Percentiles rank a stretch among this genome's conserved stretches.
These are phyloP conservation scores for Penicillium hesseltinei DNA, from an alignment of 2,329 filamentous ascomycete species.

Conservation along the genomic window DNA sequence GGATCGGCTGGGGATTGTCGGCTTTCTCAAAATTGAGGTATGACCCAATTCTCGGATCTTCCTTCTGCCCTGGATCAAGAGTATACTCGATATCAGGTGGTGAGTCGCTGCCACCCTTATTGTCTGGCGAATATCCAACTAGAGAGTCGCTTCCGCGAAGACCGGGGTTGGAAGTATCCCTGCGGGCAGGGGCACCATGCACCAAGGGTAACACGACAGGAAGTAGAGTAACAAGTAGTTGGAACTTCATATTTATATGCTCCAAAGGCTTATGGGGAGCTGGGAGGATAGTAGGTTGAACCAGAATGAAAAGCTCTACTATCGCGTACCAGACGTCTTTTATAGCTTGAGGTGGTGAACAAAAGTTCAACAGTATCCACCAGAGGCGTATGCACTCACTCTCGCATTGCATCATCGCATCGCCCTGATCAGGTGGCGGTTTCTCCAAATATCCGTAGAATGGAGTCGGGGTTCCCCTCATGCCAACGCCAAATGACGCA, in stretches of 20 bases:
- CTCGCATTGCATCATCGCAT: background rate
- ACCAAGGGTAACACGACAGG: conserved; percentile 12
- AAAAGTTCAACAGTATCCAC: background rate
- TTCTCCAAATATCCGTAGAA: background rate
- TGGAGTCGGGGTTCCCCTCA: background rate
- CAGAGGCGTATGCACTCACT: background rate
- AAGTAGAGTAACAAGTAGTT: conserved; percentile 2
- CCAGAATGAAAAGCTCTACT: background rate
- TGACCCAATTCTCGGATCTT: conserved; percentile 50
- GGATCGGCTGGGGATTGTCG: conserved; percentile 56
- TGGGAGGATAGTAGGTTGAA: background rate
- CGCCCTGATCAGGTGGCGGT: background rate
- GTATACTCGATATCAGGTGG: conserved; percentile 41
- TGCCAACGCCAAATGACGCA: background rate
- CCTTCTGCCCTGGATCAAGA: conserved; percentile 52
- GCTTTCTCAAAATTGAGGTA: conserved; percentile 56
- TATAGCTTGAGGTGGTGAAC: background rate
- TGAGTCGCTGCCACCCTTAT: conserved; percentile 35
- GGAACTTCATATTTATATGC: conserved; percentile 15
- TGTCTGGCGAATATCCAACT: conserved; percentile 41
- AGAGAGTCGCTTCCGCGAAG: conserved; percentile 32
- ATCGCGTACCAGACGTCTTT: background rate
- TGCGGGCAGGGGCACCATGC: conserved; percentile 25
- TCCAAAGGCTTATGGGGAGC: too few relatives aligned
- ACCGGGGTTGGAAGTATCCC: conserved; percentile 23